These are phyloP conservation scores for Warburgia ugandensis DNA, from an alignment of 164 flowering plant species.

Conservation along the genomic window DNA sequence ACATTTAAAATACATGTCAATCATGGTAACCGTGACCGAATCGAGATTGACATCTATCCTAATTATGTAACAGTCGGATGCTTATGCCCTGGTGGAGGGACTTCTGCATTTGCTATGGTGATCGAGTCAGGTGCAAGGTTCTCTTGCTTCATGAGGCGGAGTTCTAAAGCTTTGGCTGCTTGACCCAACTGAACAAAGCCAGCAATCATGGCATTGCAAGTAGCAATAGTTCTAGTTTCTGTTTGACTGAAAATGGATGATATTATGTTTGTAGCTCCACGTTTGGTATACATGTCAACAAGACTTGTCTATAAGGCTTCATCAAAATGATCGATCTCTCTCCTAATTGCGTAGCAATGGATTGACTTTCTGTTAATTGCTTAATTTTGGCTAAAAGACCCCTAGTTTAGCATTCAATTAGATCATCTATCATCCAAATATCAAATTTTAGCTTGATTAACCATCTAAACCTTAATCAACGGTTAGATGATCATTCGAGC, in stretches of 20 bases:
- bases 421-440: too few relatives aligned
- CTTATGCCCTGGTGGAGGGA: conserved; percentile 32
- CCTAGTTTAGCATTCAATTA: too few relatives aligned
- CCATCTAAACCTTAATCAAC: too few relatives aligned
- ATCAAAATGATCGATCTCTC: conserved; percentile 31
- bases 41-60: conserved; percentile 29
- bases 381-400: too few relatives aligned
- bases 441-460: too few relatives aligned
- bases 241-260: conserved; percentile 16
- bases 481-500: too few relatives aligned
- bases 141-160: conserved; percentile 19
- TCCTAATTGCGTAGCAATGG: conserved; percentile 46
- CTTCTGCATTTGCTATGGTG: conserved; percentile 36
- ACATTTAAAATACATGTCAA: conserved; percentile 51
- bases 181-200: conserved; percentile 28
- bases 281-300: conserved; percentile 47
- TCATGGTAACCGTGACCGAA: conserved; percentile 34
- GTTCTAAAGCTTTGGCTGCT: conserved; percentile 25
- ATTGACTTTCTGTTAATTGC: too few relatives aligned
- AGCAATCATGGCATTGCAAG: conserved; percentile 41
- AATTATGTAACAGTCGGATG: conserved; percentile 45
- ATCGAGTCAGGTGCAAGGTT: conserved; percentile 28
- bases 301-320: conserved; percentile 42
- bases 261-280: conserved; percentile 22
- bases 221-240: conserved; percentile 14